Percentiles rank a stretch among this genome's conserved stretches.
These are phyloP conservation scores for Lepidium africanum DNA, from an alignment of 345 rosid species.

Conservation along the genomic window DNA sequence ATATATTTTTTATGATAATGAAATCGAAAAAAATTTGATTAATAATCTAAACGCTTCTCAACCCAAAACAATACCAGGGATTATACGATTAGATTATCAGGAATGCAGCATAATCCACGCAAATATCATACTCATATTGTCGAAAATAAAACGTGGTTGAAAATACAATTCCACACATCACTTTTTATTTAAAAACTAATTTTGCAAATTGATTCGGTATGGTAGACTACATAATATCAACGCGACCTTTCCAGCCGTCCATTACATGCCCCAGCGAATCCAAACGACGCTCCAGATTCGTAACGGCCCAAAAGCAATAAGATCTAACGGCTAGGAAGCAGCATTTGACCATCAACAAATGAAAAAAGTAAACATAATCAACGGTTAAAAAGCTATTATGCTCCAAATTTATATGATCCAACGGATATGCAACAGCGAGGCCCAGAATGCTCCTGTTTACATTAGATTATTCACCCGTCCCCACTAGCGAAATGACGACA, in stretches of 20 bases:
- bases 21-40: no score
- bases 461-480: background rate
- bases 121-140: no score
- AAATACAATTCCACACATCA: background rate
- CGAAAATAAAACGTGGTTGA: background rate
- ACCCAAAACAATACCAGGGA: no score
- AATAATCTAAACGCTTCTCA: no score
- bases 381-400: background rate
- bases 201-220: slow-evolving; percentile 10
- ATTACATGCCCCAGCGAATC: background rate
- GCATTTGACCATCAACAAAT: background rate
- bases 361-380: background rate
- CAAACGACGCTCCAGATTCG: background rate
- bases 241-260: slow-evolving; percentile 8
- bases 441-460: background rate
- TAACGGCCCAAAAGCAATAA: background rate
- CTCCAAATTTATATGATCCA: background rate
- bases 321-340: slow-evolving; percentile 13
- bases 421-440: background rate
- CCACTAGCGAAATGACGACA: slow-evolving; percentile 4
- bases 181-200: background rate
- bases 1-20: no score
- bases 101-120: no score
- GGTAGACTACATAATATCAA: background rate
- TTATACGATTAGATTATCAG: no score